Conservation (phyloP, 2,329 filamentous ascomycete genomes). For the Stemphylium beticola region DNA sequence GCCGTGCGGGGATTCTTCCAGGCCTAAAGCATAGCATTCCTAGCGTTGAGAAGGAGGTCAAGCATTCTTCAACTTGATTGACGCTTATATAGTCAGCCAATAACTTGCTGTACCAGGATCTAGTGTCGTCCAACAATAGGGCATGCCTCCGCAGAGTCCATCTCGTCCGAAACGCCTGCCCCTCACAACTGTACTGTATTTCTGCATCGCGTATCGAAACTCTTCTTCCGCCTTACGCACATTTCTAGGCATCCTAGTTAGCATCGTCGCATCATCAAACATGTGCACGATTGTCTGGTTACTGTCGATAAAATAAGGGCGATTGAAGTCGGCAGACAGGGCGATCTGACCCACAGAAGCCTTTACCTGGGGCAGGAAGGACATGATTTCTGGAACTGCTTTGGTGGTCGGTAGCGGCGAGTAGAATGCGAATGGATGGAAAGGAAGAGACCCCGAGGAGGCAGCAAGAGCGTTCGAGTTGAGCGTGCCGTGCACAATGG, state of each 20-base stretch:
- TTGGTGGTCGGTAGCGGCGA: slow-evolving; percentile 1
- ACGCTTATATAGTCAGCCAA: too few relatives aligned
- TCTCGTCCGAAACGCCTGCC: background rate
- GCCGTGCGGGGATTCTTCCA: too few relatives aligned
- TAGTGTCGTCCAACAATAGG: background rate
- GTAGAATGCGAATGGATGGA: slow-evolving; percentile 10
- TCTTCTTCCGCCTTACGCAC: background rate
- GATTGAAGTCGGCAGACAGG: background rate
- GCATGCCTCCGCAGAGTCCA: slow-evolving; percentile 2
- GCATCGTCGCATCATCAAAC: slow-evolving; percentile 2
- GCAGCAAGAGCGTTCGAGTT: slow-evolving; percentile 3
- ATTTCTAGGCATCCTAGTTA: background rate
- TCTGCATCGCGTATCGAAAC: background rate
- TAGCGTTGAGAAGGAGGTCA: too few relatives aligned
- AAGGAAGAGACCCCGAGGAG: slow-evolving; percentile 2
- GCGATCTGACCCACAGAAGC: background rate
- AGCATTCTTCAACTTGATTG: too few relatives aligned
- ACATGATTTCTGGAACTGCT: background rate
- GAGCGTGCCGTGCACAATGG: slow-evolving; percentile 1
- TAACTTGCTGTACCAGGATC: background rate
- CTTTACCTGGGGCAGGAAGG: slow-evolving; percentile 1
- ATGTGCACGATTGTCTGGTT: background rate
- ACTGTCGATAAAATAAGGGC: background rate
- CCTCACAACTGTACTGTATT: background rate
- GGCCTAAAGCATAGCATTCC: too few relatives aligned